These are phyloP conservation scores for Russula compacta DNA, from an alignment of 768 basidiomycete species.

Conservation along the genomic window DNA sequence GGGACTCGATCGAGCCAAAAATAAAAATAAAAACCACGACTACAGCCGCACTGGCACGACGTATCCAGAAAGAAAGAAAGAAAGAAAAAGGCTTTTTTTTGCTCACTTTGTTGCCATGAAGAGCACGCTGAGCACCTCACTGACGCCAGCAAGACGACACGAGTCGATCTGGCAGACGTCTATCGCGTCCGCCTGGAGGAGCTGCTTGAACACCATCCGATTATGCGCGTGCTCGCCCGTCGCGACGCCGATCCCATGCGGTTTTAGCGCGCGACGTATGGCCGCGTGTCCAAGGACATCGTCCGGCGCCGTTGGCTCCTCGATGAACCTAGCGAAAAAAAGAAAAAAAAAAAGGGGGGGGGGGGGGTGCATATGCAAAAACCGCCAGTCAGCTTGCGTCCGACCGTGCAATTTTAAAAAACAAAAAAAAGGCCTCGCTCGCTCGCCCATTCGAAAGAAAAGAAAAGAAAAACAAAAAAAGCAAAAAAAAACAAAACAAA, in stretches of 20 bases:
- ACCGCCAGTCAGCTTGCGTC: not conserved
- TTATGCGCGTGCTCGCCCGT: conserved; percentile 96
- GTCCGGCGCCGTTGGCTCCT: conserved; percentile 89
- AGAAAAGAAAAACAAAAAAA: not conserved
- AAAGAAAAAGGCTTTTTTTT: no score
- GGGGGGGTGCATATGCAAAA: conserved; percentile 12
- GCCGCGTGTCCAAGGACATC: conserved; percentile 81
- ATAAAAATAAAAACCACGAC: not conserved
- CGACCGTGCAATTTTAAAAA: no score
- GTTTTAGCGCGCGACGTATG: conserved; percentile 68
- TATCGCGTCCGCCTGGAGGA: conserved; percentile 84
- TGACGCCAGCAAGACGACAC: conserved; percentile 88
- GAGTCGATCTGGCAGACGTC: conserved; percentile 95
- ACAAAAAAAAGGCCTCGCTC: not conserved
- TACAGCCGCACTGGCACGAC: not conserved
- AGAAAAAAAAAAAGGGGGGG: no score
- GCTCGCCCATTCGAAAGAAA: conserved; percentile 34
- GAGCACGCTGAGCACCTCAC: conserved; percentile 83
- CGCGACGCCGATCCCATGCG: conserved; percentile 79
- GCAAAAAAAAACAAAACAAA: no score
- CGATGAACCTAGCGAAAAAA: conserved; percentile 60
- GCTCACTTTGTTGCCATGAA: conserved; percentile 79
- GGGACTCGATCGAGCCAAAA: not conserved
- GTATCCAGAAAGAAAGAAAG: not conserved
- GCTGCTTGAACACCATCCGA: conserved; percentile 91